These are phyloP conservation scores for Arthrinium phaeospermum DNA, from an alignment of 2,329 filamentous ascomycete genomes.

Conservation along the genomic window DNA sequence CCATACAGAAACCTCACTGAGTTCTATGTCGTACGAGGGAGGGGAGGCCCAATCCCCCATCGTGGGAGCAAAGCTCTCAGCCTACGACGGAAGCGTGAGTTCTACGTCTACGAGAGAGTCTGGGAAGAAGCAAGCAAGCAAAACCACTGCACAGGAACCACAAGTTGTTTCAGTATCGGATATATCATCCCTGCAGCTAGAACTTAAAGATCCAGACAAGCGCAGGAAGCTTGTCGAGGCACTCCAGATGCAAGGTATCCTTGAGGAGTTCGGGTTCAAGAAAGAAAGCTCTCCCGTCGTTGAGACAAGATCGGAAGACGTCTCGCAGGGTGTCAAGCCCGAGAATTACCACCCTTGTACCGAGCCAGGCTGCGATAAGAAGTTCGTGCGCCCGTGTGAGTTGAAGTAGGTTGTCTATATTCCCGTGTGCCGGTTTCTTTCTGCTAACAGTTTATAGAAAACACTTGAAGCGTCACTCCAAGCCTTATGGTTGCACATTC, in stretches of 20 bases:
- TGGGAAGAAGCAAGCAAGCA: background rate
- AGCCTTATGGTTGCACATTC: constrained; percentile 84
- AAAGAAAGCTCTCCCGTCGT: constrained; percentile 28
- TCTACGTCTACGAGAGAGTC: background rate
- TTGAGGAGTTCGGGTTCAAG: constrained; percentile 33
- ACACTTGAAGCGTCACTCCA: constrained; percentile 80
- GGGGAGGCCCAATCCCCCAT: background rate
- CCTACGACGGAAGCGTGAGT: background rate
- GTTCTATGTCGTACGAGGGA: background rate
- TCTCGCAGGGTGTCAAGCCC: constrained; percentile 22
- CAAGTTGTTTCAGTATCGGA: background rate
- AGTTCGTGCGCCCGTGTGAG: constrained; percentile 58
- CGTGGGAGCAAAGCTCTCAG: background rate
- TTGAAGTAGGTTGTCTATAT: constrained; percentile 54
- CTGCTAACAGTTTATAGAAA: constrained; percentile 63
- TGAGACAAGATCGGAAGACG: constrained; percentile 27
- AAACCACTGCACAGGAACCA: background rate
- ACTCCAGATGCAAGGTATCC: constrained; percentile 32
- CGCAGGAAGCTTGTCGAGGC: constrained; percentile 31
- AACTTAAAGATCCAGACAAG: constrained; percentile 26
- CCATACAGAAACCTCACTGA: background rate
- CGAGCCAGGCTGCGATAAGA: constrained; percentile 48
- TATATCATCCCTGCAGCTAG: constrained; percentile 17
- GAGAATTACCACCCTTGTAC: constrained; percentile 40
- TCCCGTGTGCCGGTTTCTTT: background rate